A percentile compares a stretch with the other conserved stretches of the same genome.
Conservation (phyloP, 768 basidiomycete genomes). For the Tricholoma sp. region DNA sequence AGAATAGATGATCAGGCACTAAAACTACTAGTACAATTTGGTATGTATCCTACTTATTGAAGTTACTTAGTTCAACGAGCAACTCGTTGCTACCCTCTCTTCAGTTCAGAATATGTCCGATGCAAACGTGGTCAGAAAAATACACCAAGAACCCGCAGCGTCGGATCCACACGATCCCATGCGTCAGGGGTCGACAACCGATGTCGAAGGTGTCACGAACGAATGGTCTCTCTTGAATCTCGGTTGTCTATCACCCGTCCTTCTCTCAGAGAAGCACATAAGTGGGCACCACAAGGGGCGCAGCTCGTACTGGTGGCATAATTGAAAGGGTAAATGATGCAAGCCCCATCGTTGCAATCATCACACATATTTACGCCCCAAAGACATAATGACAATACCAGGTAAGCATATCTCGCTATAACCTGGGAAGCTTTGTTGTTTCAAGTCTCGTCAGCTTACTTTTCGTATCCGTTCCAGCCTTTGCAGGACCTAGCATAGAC, state of each 20-base stretch:
- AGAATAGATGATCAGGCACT: constrained; percentile 1
- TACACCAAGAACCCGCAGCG: not conserved
- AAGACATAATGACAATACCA: not conserved
- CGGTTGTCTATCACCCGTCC: not conserved
- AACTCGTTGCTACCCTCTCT: not conserved
- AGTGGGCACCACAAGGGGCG: not conserved
- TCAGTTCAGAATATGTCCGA: constrained; percentile 4
- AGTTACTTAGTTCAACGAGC: constrained; percentile 11
- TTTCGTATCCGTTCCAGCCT: constrained; percentile 1
- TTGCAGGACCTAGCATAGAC: not conserved
- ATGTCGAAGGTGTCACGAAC: not conserved
- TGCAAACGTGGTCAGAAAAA: not conserved
- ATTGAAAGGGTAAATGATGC: not conserved
- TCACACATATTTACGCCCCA: not conserved
- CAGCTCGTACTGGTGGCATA: not conserved
- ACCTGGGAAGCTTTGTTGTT: constrained; percentile 4
- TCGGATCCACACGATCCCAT: not conserved
- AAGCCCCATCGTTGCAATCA: not conserved
- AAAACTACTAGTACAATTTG: constrained; percentile 19
- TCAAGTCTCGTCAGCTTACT: constrained; percentile 11
- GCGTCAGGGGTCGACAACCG: not conserved
- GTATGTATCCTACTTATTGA: constrained; percentile 15
- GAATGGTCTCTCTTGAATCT: not conserved
- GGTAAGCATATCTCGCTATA: not conserved
- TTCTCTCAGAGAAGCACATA: not conserved